Percentiles rank a stretch among this genome's conserved stretches.
Evolutionary conservation across 2,329 filamentous ascomycete genomes (phyloP).

Genomic region (Colletotrichum trifolii): DNA sequence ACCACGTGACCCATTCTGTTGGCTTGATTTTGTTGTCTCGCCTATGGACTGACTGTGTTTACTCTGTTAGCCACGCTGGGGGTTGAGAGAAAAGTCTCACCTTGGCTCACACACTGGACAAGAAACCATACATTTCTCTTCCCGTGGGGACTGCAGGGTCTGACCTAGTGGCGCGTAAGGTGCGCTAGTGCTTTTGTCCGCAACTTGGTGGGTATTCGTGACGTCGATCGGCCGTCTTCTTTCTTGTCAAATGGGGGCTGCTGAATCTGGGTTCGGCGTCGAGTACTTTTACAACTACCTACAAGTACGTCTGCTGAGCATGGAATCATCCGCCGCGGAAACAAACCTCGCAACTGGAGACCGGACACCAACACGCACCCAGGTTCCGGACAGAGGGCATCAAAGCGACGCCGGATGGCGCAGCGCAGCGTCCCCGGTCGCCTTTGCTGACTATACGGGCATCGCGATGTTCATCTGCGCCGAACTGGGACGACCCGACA

Average conservation of each 20-base stretch:
- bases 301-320: not conserved
- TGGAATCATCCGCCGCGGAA: not conserved
- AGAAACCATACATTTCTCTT: constrained; percentile 20
- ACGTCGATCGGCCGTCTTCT: constrained; percentile 32
- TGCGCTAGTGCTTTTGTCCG: constrained; percentile 22
- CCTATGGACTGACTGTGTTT: constrained; percentile 8
- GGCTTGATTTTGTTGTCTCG: not conserved
- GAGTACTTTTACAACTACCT: not conserved
- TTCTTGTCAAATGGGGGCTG: constrained; percentile 17
- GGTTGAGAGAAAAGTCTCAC: constrained; percentile 11
- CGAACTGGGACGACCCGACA: not conserved
- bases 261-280: constrained; percentile 14
- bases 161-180: constrained; percentile 29
- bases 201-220: constrained; percentile 28
- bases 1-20: too few species aligned
- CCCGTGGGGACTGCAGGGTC: constrained; percentile 29
- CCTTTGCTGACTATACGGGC: constrained; percentile 1
- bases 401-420: constrained; percentile 2
- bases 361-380: not conserved
- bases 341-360: not conserved
- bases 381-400: not conserved
- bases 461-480: constrained; percentile 8
- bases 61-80: not conserved
- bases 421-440: constrained; percentile 19
- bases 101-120: constrained; percentile 6